Percentiles rank a stretch among this genome's conserved stretches.
These are phyloP conservation scores for Coffea eugenioides DNA, from an alignment of 257 asterid genomes.

Conservation along the genomic window DNA sequence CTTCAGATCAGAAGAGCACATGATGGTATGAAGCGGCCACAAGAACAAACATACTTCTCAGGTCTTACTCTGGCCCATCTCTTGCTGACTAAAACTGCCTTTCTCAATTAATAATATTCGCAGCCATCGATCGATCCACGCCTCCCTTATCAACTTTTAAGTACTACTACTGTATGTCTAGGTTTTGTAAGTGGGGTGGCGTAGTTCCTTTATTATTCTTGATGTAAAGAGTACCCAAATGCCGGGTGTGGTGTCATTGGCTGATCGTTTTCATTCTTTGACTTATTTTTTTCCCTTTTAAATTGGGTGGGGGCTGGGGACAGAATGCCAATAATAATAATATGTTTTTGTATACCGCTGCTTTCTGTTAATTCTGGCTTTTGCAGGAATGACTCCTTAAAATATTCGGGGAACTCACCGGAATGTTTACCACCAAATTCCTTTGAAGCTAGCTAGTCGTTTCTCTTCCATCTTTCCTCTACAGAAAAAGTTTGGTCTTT, in stretches of 20 bases:
- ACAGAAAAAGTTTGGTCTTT: too few species aligned
- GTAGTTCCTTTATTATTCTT: too few species aligned
- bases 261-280: too few species aligned
- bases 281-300: too few species aligned
- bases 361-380: neutral
- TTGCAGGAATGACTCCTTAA: neutral
- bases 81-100: conserved; percentile 9
- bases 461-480: too few species aligned
- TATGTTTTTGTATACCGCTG: neutral
- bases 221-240: too few species aligned
- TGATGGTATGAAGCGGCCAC: conserved; percentile 23
- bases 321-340: neutral
- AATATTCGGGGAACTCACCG: neutral
- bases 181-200: too few species aligned
- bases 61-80: conserved; percentile 18
- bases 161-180: too few species aligned
- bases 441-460: too few species aligned
- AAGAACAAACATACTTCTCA: conserved; percentile 21
- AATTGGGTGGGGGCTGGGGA: neutral
- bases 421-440: too few species aligned
- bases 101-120: neutral
- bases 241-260: too few species aligned
- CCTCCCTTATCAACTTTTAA: neutral
- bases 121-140: neutral
- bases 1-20: conserved; percentile 36